A percentile compares a stretch with the other conserved stretches of the same genome.
phyloP scores from a whole-genome alignment of 805 yeast species.

The Huiozyma naganishii region DNA sequence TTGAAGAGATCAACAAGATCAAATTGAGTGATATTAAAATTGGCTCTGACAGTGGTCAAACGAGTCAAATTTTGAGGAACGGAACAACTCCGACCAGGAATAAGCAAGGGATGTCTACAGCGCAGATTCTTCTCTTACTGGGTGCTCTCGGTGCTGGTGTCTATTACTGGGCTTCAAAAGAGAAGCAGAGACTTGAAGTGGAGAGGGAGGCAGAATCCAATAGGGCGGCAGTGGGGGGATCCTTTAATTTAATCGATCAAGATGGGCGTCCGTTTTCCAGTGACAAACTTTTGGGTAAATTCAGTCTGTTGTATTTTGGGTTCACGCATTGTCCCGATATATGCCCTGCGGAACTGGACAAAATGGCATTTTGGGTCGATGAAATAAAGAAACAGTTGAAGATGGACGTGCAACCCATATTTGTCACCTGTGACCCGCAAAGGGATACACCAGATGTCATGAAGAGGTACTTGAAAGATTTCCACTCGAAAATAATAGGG shows the following conservation, averaged over 20 bases:
- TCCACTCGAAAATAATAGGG: constrained; percentile 82
- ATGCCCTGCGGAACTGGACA: constrained; percentile 95
- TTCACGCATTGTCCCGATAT: constrained; percentile 97
- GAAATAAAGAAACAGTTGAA: constrained; percentile 47
- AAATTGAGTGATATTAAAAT: too few relatives aligned
- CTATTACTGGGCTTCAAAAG: constrained; percentile 57
- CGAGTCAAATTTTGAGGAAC: too few relatives aligned
- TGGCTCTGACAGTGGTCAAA: too few relatives aligned
- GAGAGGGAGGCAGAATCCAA: constrained; percentile 78
- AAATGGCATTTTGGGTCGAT: constrained; percentile 56
- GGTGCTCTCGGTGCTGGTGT: constrained; percentile 55
- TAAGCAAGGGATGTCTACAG: too few relatives aligned
- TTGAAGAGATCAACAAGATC: too few relatives aligned
- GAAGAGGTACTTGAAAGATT: constrained; percentile 71
- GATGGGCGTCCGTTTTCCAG: constrained; percentile 68
- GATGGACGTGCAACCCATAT: constrained; percentile 61
- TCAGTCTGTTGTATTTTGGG: constrained; percentile 80
- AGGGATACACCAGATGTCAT: constrained; percentile 82
- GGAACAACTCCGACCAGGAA: too few relatives aligned
- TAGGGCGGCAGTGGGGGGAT: constrained; percentile 74
- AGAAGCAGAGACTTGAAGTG: constrained; percentile 61
- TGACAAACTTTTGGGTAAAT: constrained; percentile 63
- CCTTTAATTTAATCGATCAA: constrained; percentile 61
- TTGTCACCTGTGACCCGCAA: constrained; percentile 93
- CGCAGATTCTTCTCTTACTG: constrained; percentile 44